These are phyloP conservation scores for Trypanosoma congolense DNA, from an alignment of 208 protist species.

Conservation along the genomic window DNA sequence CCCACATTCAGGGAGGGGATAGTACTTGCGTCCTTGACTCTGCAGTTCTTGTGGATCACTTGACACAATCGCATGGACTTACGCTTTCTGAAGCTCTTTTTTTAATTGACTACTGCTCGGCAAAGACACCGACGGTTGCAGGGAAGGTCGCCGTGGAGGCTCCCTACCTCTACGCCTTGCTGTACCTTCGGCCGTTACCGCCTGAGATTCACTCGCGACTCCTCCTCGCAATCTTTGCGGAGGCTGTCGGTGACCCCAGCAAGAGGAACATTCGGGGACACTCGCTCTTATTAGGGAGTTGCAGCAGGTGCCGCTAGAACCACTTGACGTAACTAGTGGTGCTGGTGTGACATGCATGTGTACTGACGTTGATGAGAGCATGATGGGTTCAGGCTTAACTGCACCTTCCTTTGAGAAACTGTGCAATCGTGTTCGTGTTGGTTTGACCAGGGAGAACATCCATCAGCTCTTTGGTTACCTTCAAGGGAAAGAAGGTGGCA, in stretches of 20 bases:
- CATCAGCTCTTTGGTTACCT: constrained; percentile 62
- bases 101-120: constrained; percentile 26
- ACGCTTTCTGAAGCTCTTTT: constrained; percentile 44
- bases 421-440: constrained; percentile 35
- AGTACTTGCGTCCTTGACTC: constrained; percentile 10
- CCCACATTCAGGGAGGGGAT: neutral
- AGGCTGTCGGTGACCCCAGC: constrained; percentile 39
- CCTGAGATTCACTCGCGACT: constrained; percentile 53
- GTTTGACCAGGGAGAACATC: constrained; percentile 35
- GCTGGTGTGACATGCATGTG: constrained; percentile 5
- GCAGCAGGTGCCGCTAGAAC: constrained; percentile 13
- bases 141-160: constrained; percentile 25
- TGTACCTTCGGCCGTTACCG: constrained; percentile 51
- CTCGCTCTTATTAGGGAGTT: constrained; percentile 40
- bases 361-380: constrained; percentile 12
- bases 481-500: constrained; percentile 19
- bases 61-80: constrained; percentile 13
- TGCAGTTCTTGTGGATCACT: constrained; percentile 12
- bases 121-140: neutral
- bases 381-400: constrained; percentile 21
- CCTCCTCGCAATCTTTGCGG: constrained; percentile 55
- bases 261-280: constrained; percentile 33
- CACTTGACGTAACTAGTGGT: neutral
- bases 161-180: constrained; percentile 37
- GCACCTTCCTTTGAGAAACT: constrained; percentile 47